phyloP scores from a whole-genome alignment of 2,329 filamentous ascomycete species.

The Fusarium chuoi region DNA sequence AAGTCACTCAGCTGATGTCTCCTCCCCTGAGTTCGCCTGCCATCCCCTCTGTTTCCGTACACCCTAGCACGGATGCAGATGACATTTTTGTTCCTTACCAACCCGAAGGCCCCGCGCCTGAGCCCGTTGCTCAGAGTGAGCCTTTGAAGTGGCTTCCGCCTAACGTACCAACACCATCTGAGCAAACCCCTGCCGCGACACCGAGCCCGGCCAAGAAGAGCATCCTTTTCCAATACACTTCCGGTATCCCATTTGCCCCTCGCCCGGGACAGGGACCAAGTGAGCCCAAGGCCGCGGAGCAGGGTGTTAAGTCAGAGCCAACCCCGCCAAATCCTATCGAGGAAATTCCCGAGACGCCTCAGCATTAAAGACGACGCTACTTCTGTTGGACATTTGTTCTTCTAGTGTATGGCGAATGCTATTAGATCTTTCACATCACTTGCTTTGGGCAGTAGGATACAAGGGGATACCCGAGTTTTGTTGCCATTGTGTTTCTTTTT shows the following conservation, averaged over 20 bases:
- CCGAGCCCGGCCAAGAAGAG: conserved; percentile 51
- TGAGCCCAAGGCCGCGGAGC: neutral
- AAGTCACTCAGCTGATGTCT: conserved; percentile 37
- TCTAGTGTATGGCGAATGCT: conserved; percentile 5
- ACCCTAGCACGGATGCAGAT: conserved; percentile 36
- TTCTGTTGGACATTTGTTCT: neutral
- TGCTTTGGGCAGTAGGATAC: conserved; percentile 5
- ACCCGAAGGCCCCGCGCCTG: conserved; percentile 61
- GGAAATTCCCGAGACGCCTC: conserved; percentile 13
- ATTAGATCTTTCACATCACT: conserved; percentile 7
- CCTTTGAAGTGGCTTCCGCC: conserved; percentile 64
- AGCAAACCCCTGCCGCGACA: conserved; percentile 47
- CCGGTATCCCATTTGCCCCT: conserved; percentile 61
- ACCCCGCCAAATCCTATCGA: neutral
- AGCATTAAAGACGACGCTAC: neutral
- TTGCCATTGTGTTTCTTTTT: conserved; percentile 17
- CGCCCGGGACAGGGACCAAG: conserved; percentile 25
- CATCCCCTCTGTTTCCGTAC: conserved; percentile 43
- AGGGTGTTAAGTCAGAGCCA: conserved; percentile 1
- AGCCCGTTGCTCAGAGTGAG: conserved; percentile 51
- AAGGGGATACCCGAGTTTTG: conserved; percentile 18
- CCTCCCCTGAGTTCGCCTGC: conserved; percentile 47
- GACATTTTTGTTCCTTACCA: conserved; percentile 66
- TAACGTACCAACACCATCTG: conserved; percentile 53
- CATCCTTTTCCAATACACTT: conserved; percentile 52